phyloP scores from a whole-genome alignment of 2,329 filamentous ascomycete genomes.

The Sarocladiaceae sp. region DNA sequence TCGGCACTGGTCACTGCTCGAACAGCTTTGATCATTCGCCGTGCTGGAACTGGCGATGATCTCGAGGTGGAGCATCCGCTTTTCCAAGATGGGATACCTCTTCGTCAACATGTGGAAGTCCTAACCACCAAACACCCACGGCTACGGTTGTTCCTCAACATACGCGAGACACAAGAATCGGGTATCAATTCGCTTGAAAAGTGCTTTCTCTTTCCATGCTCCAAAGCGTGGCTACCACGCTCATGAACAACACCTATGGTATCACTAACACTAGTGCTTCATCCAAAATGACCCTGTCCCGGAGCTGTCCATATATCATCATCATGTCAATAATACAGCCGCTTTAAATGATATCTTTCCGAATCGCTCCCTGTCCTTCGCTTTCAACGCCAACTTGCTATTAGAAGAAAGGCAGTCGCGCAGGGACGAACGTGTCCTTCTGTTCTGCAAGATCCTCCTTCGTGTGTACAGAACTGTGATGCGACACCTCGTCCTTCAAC shows the following conservation, averaged over 20 bases:
- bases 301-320: background rate
- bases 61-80: background rate
- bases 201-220: too few relatives aligned
- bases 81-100: slow-evolving; percentile 8
- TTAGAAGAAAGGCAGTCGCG: slow-evolving; percentile 51
- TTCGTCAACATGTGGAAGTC: slow-evolving; percentile 4
- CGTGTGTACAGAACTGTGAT: background rate
- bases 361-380: too few relatives aligned
- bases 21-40: too few relatives aligned
- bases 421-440: slow-evolving; percentile 46
- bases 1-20: too few relatives aligned
- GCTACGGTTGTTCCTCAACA: too few relatives aligned
- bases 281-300: background rate
- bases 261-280: background rate
- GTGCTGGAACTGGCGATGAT: too few relatives aligned
- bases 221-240: background rate
- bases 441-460: slow-evolving; percentile 8
- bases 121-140: too few relatives aligned
- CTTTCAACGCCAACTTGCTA: background rate
- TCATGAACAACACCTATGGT: background rate
- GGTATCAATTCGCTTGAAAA: too few relatives aligned
- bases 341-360: background rate
- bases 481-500: background rate
- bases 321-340: background rate
- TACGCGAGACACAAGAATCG: too few relatives aligned